Base-by-base conservation (phyloP, 169 alveolate genomes). In the Cryptosporidium bovis region DNA sequence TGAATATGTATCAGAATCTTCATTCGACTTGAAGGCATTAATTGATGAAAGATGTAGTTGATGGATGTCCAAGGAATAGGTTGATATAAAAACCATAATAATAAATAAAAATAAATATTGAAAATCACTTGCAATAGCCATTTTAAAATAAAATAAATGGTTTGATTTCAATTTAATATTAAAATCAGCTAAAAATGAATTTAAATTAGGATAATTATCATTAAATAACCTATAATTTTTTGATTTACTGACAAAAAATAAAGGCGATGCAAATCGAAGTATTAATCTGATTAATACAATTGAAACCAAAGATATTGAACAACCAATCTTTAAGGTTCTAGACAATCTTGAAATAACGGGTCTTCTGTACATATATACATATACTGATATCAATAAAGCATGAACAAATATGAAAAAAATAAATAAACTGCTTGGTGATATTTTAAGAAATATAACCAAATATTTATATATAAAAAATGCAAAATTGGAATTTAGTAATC, bases 41-140 rank as follows among this genome's bases (percentile, higher is more conserved):
- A 56, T 77, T 58, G 87, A 77, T 29, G 87, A 77, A 16, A 60
- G 18, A 60, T 77, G 87, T 5, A 77, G 87, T 62, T 77, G 87
- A 53, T 77, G 71, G 18, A 77, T 77, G 27, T 77, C 87, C 13
- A 77, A 64, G 6, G 87, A 77, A 51, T 77, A 77, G 51, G 77
- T 77, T 12, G 87, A 56, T 15, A 62, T 48, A 44, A 77, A 77
- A 13, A 56, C 64, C 87, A 77, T 77, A 24, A 44, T 60, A 44
- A 48, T 34, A 44, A 56, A 60, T 16, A 77, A 62, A 40, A 77
- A 60, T 24, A 77, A 20, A 62, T 60, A 62, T 60, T 77, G 87
- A 34, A 71, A 77, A 20, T 56, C 50, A 46, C 87, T 77, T 5
- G 77, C 24, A 29, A 77, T 27, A 24, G 87, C 69, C 87, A 77